Conservation (phyloP, 2,329 filamentous ascomycete genomes). For the Colletotrichum tropicale region DNA sequence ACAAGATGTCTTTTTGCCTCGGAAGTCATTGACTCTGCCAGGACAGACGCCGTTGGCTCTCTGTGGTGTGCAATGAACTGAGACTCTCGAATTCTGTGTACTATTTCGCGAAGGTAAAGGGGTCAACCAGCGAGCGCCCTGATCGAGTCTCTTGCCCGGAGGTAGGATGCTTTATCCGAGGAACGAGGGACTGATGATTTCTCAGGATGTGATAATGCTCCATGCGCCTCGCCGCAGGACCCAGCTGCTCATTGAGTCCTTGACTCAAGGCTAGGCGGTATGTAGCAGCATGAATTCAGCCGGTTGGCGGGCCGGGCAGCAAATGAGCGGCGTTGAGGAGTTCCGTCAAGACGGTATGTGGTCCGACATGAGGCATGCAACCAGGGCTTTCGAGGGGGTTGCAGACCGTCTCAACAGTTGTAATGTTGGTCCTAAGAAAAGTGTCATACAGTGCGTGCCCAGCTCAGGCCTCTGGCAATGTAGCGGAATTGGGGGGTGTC, state of each 20-base stretch:
- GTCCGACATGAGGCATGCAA: not conserved
- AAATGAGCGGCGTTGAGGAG: not conserved
- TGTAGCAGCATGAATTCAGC: not conserved
- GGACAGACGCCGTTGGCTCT: not conserved
- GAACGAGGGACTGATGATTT: not conserved
- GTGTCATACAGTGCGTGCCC: not conserved
- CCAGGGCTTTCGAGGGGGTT: not conserved
- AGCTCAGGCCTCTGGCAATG: not conserved
- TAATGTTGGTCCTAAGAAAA: not conserved
- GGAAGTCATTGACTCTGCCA: not conserved
- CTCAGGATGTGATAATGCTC: not conserved
- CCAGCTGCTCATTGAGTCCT: not conserved
- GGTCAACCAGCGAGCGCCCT: not conserved
- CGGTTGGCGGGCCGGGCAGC: not conserved
- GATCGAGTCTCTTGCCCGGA: not conserved
- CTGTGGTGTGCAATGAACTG: not conserved
- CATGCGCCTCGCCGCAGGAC: not conserved
- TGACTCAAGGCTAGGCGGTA: not conserved
- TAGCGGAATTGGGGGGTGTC: not conserved
- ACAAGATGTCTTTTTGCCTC: not conserved
- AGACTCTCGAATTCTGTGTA: not conserved
- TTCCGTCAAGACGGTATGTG: not conserved
- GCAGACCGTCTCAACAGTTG: not conserved
- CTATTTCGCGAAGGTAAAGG: not conserved
- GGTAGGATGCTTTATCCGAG: not conserved